These are phyloP conservation scores for Globisporangium viniferum DNA, from an alignment of 352 stramenopile genomes.

Conservation along the genomic window DNA sequence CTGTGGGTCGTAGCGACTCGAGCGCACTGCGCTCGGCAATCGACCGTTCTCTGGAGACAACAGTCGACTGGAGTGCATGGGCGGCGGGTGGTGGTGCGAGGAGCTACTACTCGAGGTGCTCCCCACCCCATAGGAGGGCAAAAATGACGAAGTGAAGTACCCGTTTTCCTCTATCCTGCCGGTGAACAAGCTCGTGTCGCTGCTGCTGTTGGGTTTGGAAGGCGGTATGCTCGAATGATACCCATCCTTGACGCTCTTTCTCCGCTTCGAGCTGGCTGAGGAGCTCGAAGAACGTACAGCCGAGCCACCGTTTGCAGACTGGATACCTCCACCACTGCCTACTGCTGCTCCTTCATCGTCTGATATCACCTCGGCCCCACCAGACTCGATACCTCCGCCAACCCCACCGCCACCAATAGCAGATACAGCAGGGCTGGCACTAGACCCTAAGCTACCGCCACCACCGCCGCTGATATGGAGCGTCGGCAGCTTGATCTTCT, in stretches of 20 bases:
- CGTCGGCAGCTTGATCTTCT: constrained; percentile 70
- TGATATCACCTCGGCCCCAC: constrained; percentile 53
- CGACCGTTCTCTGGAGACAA: constrained; percentile 26
- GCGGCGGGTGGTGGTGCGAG: constrained; percentile 4
- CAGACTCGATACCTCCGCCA: constrained; percentile 34
- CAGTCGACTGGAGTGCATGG: constrained; percentile 22
- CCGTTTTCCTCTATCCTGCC: constrained; percentile 4
- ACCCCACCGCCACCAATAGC: constrained; percentile 3
- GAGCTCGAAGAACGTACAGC: constrained; percentile 32
- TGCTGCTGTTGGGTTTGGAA: constrained; percentile 22
- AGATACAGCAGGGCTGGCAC: neutral
- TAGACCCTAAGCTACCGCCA: neutral
- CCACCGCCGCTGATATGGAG: constrained; percentile 27
- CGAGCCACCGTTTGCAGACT: constrained; percentile 11
- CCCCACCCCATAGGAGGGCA: neutral
- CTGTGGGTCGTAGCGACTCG: constrained; percentile 21
- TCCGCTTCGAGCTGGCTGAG: constrained; percentile 31
- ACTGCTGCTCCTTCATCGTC: constrained; percentile 35
- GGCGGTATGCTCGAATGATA: neutral
- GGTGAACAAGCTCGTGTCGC: constrained; percentile 19
- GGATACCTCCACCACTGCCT: neutral
- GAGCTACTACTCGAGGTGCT: neutral
- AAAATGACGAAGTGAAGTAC: neutral
- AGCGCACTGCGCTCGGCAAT: constrained; percentile 33
- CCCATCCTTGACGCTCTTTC: constrained; percentile 15